Conservation (phyloP, 192 early-diverging fungal genomes). For the Coemansia furcata region DNA sequence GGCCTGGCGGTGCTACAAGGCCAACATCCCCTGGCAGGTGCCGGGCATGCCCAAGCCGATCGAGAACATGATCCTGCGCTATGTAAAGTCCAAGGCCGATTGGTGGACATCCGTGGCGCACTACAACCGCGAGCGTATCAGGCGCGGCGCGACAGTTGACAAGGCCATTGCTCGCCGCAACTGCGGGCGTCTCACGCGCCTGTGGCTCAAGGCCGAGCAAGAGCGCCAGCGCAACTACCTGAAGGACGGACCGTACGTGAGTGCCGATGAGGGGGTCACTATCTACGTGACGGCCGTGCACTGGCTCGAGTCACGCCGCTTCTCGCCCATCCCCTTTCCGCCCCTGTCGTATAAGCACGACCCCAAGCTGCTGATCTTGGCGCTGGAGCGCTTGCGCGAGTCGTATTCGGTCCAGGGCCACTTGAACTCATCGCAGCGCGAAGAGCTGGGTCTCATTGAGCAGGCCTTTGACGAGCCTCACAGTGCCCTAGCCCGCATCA, state of each 20-base stretch:
- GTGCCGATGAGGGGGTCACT: conserved; percentile 95
- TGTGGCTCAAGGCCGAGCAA: conserved; percentile 99
- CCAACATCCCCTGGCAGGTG: conserved; percentile 99
- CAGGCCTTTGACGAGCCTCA: conserved; percentile 98
- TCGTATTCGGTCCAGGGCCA: conserved; percentile 94
- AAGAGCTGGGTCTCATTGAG: conserved; percentile 97
- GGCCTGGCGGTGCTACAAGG: conserved; percentile 96
- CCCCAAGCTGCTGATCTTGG: conserved; percentile 95
- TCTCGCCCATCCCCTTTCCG: conserved; percentile 98
- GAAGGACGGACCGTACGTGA: conserved; percentile 98
- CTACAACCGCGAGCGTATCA: conserved; percentile 98
- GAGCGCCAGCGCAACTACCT: conserved; percentile 99
- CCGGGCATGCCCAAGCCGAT: conserved; percentile 96
- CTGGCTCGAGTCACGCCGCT: conserved; percentile 97
- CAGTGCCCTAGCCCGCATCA: conserved; percentile 66
- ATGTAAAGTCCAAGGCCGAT: conserved; percentile 99
- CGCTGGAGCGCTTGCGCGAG: conserved; percentile 92
- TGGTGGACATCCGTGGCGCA: conserved; percentile 99
- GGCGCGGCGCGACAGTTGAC: conserved; percentile 97
- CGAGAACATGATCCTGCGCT: conserved; percentile 98
- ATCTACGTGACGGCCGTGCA: conserved; percentile 98
- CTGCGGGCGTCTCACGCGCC: conserved; percentile 93
- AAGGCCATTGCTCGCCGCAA: conserved; percentile 99
- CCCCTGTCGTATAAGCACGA: conserved; percentile 99
- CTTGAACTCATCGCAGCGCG: conserved; percentile 93